Evolutionary conservation across 176 grass and related monocot genomes (phyloP).

Genomic region (Triticum monococcum): DNA sequence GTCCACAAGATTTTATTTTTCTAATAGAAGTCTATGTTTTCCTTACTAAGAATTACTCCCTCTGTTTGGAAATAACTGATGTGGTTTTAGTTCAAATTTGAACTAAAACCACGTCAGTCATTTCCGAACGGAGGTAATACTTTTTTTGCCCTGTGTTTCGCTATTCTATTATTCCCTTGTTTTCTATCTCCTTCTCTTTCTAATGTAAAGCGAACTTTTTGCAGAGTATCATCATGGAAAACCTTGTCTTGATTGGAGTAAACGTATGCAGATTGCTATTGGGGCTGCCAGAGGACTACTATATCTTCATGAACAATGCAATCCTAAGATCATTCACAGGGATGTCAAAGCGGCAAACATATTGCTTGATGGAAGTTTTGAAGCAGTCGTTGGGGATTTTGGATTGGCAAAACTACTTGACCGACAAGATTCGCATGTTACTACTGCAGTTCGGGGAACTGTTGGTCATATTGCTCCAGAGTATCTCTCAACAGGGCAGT

Average conservation of each 20-base stretch:
- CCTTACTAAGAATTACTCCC: background rate
- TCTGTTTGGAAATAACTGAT: no score
- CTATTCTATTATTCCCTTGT: background rate
- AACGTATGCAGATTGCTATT: conserved; percentile 78
- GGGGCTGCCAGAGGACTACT: conserved; percentile 86
- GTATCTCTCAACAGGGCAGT: conserved; percentile 95
- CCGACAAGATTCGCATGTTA: conserved; percentile 87
- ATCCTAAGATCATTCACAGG: conserved; percentile 96
- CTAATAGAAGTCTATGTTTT: background rate
- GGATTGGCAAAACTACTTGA: conserved; percentile 97
- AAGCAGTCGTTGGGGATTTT: conserved; percentile 94
- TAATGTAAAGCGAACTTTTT: conserved; percentile 16
- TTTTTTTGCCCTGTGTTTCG: background rate
- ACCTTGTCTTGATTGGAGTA: conserved; percentile 86
- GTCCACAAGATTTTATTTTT: background rate
- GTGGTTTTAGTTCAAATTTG: no score
- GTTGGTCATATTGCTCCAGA: conserved; percentile 97
- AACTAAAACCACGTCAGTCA: no score
- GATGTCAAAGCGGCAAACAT: conserved; percentile 98
- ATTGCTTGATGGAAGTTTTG: conserved; percentile 84
- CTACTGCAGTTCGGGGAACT: conserved; percentile 89
- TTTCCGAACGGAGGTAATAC: no score
- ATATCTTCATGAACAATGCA: conserved; percentile 96
- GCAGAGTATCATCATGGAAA: conserved; percentile 67
- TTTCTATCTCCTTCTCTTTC: background rate